These are phyloP conservation scores for Prinsepia uniflora DNA, from an alignment of 306 rosid genomes.

Conservation along the genomic window DNA sequence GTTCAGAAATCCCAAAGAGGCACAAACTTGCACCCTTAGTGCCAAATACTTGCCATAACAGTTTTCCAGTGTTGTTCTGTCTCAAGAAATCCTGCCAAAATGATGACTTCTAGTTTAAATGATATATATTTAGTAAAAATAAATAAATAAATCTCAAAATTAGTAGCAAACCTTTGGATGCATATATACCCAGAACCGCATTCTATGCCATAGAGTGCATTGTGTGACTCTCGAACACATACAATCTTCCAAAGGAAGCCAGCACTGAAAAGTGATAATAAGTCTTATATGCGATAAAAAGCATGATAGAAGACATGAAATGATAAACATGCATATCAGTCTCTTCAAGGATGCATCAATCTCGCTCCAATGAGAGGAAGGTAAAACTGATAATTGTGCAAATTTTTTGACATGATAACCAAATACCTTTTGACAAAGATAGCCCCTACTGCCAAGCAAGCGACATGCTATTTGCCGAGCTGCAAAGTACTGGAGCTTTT, in stretches of 20 bases:
- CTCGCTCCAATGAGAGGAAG: not conserved
- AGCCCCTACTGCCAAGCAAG: constrained; percentile 81
- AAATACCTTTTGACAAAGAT: constrained; percentile 90
- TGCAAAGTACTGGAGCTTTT: constrained; percentile 70
- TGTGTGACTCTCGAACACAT: constrained; percentile 65
- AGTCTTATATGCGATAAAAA: not conserved
- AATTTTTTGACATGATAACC: not conserved
- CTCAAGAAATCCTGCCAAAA: constrained; percentile 75
- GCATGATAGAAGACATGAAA: not conserved
- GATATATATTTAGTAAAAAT: no score
- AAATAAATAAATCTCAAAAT: no score
- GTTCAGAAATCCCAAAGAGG: constrained; percentile 78
- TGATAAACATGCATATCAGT: not conserved
- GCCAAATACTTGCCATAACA: constrained; percentile 86
- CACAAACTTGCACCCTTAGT: constrained; percentile 75
- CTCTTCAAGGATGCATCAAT: not conserved
- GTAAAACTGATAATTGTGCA: not conserved
- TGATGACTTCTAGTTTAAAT: constrained; percentile 10
- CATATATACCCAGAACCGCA: constrained; percentile 90
- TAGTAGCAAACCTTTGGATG: constrained; percentile 73
- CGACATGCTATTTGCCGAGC: constrained; percentile 97
- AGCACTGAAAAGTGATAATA: constrained; percentile 53
- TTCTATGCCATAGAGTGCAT: constrained; percentile 52
- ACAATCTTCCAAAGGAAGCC: constrained; percentile 90
- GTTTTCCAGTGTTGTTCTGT: constrained; percentile 90